Evolutionary conservation across 2,329 filamentous ascomycete species (phyloP), one percentile per base, ranked within the genome.

Genomic region (Clonostachys byssicola): DNA sequence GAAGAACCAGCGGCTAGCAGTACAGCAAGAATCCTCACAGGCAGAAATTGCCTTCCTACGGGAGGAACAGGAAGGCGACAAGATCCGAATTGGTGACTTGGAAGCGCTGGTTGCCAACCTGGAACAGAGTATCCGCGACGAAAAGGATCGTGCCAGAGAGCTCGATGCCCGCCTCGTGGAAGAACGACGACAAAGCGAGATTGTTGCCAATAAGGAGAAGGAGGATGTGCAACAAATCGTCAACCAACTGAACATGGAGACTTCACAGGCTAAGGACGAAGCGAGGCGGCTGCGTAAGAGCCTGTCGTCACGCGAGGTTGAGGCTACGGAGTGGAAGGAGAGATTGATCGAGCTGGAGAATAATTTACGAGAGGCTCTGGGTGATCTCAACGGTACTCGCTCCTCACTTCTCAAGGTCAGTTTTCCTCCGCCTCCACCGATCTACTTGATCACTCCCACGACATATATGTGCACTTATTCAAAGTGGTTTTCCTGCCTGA

Each of bases 51-150:
- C 89, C 2, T 99, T 99, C 77, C 67, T 99, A 44, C 85, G 94
- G 2, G 94, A 99, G 62, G 94, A 99, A 71, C 94, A 99, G 66
- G 94, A 99, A 67, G 83, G 81, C 16, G 94, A 99, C 73, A 99
- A 99, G 77, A 95, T 99, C 63, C 92, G 91, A 67, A 97, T 99
- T 58, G 90, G 92, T 36, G 91, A 97, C 60, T 75, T 97, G 8
- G 92, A 97, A 61, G 88, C 89, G 9, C 83, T 86, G 13, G 71
- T 96, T 36, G 88, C 89, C 57, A 86, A 83, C 48, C 80, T 84
- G n/a, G 88, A 95, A 62, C 83, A 90, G 59, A 81, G 74, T 43
- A 72, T 96, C n/a, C 81, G 87, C 48, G 91, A 94, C 45, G 91
- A 96, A 65, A 88, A 86, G 65, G 92, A 96, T 51, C 84, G 82